phyloP scores from a whole-genome alignment of 2,329 filamentous ascomycete genomes.

The Thyridium curvatum region DNA sequence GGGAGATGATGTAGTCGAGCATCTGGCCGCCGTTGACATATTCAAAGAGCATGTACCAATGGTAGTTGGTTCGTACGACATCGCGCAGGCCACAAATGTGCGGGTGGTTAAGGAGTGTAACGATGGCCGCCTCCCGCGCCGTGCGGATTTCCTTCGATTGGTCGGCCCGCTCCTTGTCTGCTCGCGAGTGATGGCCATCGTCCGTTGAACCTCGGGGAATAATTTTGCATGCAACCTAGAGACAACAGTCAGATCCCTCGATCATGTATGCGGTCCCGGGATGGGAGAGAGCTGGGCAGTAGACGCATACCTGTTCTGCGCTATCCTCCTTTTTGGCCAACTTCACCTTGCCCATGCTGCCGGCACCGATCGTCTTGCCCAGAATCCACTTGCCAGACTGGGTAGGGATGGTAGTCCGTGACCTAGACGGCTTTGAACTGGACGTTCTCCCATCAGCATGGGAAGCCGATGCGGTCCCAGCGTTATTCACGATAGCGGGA shows the following conservation, averaged over 20 bases:
- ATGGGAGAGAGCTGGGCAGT: slow-evolving; percentile 5
- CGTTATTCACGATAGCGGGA: slow-evolving; percentile 32
- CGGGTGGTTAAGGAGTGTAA: slow-evolving; percentile 87
- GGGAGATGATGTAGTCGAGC: slow-evolving; percentile 99
- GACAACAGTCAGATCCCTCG: slow-evolving; percentile 7
- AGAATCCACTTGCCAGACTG: slow-evolving; percentile 90
- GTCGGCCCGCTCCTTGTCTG: slow-evolving; percentile 82
- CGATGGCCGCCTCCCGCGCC: slow-evolving; percentile 91
- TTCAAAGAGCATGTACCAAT: slow-evolving; percentile 99
- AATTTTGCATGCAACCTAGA: slow-evolving; percentile 91
- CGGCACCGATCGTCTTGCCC: slow-evolving; percentile 93
- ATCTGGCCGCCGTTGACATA: slow-evolving; percentile 99
- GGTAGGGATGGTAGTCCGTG: slow-evolving; percentile 79
- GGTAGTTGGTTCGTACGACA: slow-evolving; percentile 90
- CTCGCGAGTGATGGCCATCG: slow-evolving; percentile 65
- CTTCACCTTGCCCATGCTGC: slow-evolving; percentile 99
- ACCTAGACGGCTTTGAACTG: slow-evolving; percentile 45
- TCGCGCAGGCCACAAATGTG: slow-evolving; percentile 96
- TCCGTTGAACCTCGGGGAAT: slow-evolving; percentile 86
- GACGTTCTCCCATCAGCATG: slow-evolving; percentile 42
- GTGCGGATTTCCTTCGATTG: slow-evolving; percentile 96
- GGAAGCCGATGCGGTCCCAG: slow-evolving; percentile 43
- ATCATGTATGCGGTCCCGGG: slow-evolving; percentile 10
- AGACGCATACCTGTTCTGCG: slow-evolving; percentile 71
- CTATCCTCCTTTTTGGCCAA: slow-evolving; percentile 85